Percentiles rank a stretch among this genome's conserved stretches.
These are phyloP conservation scores for Baorangia bicolor DNA, from an alignment of 768 basidiomycete species.

Conservation along the genomic window DNA sequence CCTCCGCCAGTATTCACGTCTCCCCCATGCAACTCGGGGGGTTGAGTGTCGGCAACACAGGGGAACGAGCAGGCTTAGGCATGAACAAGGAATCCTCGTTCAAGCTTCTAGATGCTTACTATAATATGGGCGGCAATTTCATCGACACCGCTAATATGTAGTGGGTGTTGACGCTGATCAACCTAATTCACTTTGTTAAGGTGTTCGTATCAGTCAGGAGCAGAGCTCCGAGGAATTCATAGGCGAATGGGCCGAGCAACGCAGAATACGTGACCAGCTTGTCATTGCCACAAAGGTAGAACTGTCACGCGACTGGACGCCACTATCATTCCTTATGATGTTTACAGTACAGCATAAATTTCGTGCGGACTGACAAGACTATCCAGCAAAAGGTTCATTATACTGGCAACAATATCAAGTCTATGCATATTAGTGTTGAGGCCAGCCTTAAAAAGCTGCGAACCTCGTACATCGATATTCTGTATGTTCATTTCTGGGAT, in stretches of 20 bases:
- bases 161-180: slow-evolving; percentile 17
- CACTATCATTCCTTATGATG: neutral
- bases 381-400: slow-evolving; percentile 29
- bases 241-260: slow-evolving; percentile 47
- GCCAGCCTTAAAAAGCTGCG: slow-evolving; percentile 48
- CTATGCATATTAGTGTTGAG: no score
- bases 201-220: slow-evolving; percentile 38
- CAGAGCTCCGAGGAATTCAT: slow-evolving; percentile 51
- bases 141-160: no score
- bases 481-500: slow-evolving; percentile 55
- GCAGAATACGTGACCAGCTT: slow-evolving; percentile 44
- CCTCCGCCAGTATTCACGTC: slow-evolving; percentile 42
- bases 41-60: no score
- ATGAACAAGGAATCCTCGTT: slow-evolving; percentile 46
- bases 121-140: slow-evolving; percentile 44
- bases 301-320: neutral
- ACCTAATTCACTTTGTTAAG: neutral
- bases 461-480: slow-evolving; percentile 54
- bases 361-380: slow-evolving; percentile 8
- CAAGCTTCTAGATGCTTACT: slow-evolving; percentile 44
- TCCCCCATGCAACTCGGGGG: slow-evolving; percentile 47
- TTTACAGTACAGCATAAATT: slow-evolving; percentile 13
- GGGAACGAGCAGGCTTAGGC: slow-evolving; percentile 17
- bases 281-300: slow-evolving; percentile 44
- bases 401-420: slow-evolving; percentile 37